Evolutionary conservation across 441 rosid species (phyloP), one percentile per base, ranked within the genome.

Genomic region (Populus hybrid): DNA sequence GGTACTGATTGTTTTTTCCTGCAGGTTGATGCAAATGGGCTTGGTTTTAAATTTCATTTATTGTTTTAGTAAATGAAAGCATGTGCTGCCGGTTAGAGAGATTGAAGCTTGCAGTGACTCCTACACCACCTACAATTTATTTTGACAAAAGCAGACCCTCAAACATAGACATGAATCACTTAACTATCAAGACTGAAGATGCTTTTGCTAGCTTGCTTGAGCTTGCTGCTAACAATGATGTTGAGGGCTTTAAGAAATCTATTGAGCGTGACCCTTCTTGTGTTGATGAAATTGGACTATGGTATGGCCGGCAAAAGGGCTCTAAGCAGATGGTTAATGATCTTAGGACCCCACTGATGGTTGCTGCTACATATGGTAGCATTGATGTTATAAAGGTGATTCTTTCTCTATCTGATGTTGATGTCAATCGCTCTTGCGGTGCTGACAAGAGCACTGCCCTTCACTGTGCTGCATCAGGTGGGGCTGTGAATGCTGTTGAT

Each of bases 281-380:
- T 71, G 75, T 87, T 66, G 78, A 82, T 69, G 86, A 82, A 71
- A 75, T 79, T 76, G 89, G 91, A 70, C 84, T 88, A 8, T 91
- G 95, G 97, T 91, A 90, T 77, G 79, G 86, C 63, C 83, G 89
- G 50, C 89, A 86, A 40, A 84, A 83, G 81, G 82, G 87, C 50
- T 79, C 82, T 9, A 88, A 86, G 71, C 86, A 81, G 80, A 83
- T 85, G 79, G 85, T 84, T 66, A 80, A 79, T 61, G 84, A 84
- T 72, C 76, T 81, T 34, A 81, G 87, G 72, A 87, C 90, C 5
- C 87, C 90, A 1, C 73, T 88, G 59, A 87, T 88, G 91, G 89
- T 88, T 53, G 91, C 90, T 72, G 87, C 90, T n/a, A 83, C 81
- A 18, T 92, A 89, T 81, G 95, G 93, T 34, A 89, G 91, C 46